Conservation (phyloP, 2,329 filamentous ascomycete genomes). For the Chaetomiaceae sp. region DNA sequence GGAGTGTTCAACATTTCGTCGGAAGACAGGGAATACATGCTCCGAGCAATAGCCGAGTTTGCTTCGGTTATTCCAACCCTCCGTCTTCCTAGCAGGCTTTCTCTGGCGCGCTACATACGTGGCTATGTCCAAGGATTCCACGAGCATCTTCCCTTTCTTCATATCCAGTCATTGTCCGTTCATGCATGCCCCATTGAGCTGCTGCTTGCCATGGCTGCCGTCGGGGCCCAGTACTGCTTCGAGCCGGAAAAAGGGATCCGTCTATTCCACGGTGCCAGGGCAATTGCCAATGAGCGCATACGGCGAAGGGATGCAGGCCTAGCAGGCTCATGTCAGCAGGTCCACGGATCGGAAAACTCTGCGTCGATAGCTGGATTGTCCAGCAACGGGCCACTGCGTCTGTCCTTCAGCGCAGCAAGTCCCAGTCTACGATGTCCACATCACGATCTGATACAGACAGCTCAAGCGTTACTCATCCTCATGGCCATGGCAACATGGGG, state of each 20-base stretch:
- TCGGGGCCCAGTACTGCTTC: conserved; percentile 46
- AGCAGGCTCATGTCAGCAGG: conserved; percentile 26
- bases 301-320: conserved; percentile 44
- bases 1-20: conserved; percentile 10
- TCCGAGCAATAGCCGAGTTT: conserved; percentile 7
- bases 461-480: conserved; percentile 47
- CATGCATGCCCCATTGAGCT: conserved; percentile 34
- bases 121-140: conserved; percentile 33
- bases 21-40: conserved; percentile 13
- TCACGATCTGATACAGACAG: conserved; percentile 42
- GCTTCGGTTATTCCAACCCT: conserved; percentile 9
- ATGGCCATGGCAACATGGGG: conserved; percentile 59
- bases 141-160: conserved; percentile 44
- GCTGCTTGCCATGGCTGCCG: conserved; percentile 47
- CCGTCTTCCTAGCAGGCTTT: conserved; percentile 18
- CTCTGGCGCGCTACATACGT: conserved; percentile 21
- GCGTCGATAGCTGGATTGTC: neutral
- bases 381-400: too few relatives aligned
- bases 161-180: conserved; percentile 17
- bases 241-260: conserved; percentile 49
- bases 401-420: too few relatives aligned
- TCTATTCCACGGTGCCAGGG: conserved; percentile 53
- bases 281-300: conserved; percentile 49
- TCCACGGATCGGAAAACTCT: neutral
- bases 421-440: too few relatives aligned